These are phyloP conservation scores for Pseudocercospora crystallina DNA, from an alignment of 2,329 filamentous ascomycete species.

Conservation along the genomic window DNA sequence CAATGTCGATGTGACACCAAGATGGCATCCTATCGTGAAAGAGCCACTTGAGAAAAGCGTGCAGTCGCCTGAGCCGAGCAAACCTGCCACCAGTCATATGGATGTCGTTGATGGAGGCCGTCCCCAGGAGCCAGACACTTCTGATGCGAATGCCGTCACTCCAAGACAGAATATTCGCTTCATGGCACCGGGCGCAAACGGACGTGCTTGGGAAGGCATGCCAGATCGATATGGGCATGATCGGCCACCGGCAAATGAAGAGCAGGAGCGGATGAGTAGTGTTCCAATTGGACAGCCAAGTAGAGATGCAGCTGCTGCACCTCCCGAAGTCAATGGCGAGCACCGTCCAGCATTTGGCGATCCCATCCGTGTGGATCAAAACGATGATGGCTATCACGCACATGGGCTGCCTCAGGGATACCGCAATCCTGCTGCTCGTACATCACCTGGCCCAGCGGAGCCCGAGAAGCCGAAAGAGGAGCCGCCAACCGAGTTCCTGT, in stretches of 20 bases:
- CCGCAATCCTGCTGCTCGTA: conserved; percentile 22
- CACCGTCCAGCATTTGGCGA: conserved; percentile 12
- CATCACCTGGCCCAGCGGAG: conserved; percentile 18
- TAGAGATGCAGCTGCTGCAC: conserved; percentile 8
- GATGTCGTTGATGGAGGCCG: conserved; percentile 24
- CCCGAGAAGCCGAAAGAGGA: conserved; percentile 13
- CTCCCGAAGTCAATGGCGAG: conserved; percentile 18
- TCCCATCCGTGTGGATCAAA: conserved; percentile 12
- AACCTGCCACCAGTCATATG: conserved; percentile 1
- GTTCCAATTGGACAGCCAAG: conserved; percentile 9
- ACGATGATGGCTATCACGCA: conserved; percentile 27
- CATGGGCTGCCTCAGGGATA: conserved; percentile 26
- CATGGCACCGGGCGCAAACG: conserved; percentile 31
- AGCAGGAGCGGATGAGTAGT: conserved; percentile 10
- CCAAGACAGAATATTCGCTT: conserved; percentile 23
- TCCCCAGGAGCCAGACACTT: conserved; percentile 17
- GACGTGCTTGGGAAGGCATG: conserved; percentile 33
- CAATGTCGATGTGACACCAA: conserved; percentile 68
- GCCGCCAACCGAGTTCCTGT: conserved; percentile 38
- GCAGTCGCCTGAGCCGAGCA: conserved; percentile 10
- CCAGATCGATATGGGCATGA: conserved; percentile 23
- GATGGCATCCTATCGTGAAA: conserved; percentile 44
- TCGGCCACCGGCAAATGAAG: conserved; percentile 11
- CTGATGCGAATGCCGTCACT: conserved; percentile 18
- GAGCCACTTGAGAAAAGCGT: conserved; percentile 11